Percentiles rank a stretch among this genome's conserved stretches.
phyloP scores from a whole-genome alignment of 768 basidiomycete genomes.

The Podaxis rugospora region DNA sequence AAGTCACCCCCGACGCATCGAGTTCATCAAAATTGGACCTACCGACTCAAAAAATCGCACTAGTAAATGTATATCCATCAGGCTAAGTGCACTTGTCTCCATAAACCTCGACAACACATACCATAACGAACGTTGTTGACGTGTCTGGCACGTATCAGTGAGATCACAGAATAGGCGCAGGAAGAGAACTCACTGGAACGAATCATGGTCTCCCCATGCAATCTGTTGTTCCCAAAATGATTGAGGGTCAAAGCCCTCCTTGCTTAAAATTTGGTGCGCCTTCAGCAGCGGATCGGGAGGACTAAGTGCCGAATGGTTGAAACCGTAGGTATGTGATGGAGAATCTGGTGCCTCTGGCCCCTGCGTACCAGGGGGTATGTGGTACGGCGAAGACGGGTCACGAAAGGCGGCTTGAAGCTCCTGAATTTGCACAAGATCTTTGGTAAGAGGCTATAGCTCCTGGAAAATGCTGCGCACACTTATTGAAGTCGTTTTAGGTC shows the following conservation, averaged over 20 bases:
- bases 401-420: constrained; percentile 58
- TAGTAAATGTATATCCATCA: constrained; percentile 17
- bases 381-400: constrained; percentile 62
- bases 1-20: background rate
- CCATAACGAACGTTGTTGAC: constrained; percentile 77
- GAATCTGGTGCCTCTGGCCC: constrained; percentile 61
- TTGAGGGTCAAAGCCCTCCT: constrained; percentile 50
- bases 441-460: background rate
- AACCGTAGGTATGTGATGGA: constrained; percentile 15
- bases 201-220: constrained; percentile 78
- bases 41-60: constrained; percentile 72
- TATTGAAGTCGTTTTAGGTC: constrained; percentile 6
- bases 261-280: constrained; percentile 37
- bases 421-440: constrained; percentile 27
- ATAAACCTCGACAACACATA: constrained; percentile 24
- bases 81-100: background rate
- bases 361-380: constrained; percentile 52
- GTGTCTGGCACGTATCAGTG: constrained; percentile 40
- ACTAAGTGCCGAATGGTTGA: constrained; percentile 5
- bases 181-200: constrained; percentile 57
- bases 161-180: background rate
- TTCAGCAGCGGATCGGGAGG: constrained; percentile 23
- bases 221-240: constrained; percentile 78
- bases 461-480: background rate
- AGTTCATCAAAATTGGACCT: constrained; percentile 16